These are phyloP conservation scores for Fusarium chuoi DNA, from an alignment of 2,329 filamentous ascomycete species.

Conservation along the genomic window DNA sequence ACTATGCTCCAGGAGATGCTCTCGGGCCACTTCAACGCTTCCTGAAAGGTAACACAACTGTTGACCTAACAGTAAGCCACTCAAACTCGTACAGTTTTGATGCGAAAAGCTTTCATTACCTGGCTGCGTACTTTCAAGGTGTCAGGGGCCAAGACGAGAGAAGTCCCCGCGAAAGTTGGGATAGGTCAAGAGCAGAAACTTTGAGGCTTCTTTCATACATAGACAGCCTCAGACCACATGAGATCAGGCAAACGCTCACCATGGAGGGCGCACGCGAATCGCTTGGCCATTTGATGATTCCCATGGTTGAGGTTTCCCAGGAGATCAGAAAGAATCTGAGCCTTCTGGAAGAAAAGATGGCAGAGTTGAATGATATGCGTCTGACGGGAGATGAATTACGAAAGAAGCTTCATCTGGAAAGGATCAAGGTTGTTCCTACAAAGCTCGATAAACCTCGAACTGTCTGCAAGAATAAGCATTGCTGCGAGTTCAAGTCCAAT, in stretches of 20 bases:
- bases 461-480: conserved; percentile 15
- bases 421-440: not conserved
- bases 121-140: conserved; percentile 1
- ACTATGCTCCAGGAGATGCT: conserved; percentile 11
- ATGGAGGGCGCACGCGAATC: conserved; percentile 24
- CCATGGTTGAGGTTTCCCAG: conserved; percentile 31
- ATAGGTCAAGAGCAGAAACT: conserved; percentile 18
- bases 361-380: conserved; percentile 1
- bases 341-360: not conserved
- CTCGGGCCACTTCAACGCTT: conserved; percentile 1
- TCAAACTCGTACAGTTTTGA: conserved; percentile 29
- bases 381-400: not conserved
- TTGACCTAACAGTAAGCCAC: not conserved
- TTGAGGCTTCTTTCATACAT: conserved; percentile 16
- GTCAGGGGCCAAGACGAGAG: not conserved
- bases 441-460: conserved; percentile 15
- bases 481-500: conserved; percentile 18
- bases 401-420: conserved; percentile 6
- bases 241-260: conserved; percentile 29
- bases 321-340: conserved; percentile 12
- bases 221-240: conserved; percentile 16
- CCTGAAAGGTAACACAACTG: not conserved
- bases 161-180: conserved; percentile 28
- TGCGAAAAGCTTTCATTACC: conserved; percentile 28
- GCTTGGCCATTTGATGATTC: conserved; percentile 13